A percentile compares a stretch with the other conserved stretches of the same genome.
Conservation (phyloP, 23 red algal genomes). For the Gracilaria caudata region DNA sequence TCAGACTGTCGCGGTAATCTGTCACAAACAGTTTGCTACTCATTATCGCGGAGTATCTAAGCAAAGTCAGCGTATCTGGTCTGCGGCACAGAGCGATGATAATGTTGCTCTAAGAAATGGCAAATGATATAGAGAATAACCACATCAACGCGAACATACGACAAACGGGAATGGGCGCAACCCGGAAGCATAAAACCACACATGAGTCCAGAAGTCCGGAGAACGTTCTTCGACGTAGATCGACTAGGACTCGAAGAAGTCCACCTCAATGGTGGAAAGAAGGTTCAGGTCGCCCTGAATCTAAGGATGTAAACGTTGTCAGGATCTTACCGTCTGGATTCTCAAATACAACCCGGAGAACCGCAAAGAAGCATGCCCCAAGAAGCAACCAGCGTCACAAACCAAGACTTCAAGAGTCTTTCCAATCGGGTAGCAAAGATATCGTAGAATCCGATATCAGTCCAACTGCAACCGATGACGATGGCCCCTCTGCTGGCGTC, state of each 20-base stretch:
- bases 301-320: background rate
- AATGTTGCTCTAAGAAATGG: background rate
- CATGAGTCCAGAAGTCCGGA: background rate
- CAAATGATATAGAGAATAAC: background rate
- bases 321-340: background rate
- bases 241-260: background rate
- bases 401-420: background rate
- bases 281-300: background rate
- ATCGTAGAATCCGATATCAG: background rate
- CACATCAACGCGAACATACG: background rate
- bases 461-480: background rate
- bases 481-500: background rate
- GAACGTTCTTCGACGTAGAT: background rate
- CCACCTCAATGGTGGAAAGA: slow-evolving; percentile 26
- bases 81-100: too few species aligned
- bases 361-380: background rate
- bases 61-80: too few species aligned
- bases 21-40: too few species aligned
- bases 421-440: background rate
- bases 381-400: background rate
- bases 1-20: too few species aligned
- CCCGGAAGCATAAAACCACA: background rate
- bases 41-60: too few species aligned
- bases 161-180: background rate
- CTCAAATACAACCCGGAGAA: background rate